phyloP scores from a whole-genome alignment of 495 filamentous ascomycete species.

The Ramalina peruviana region DNA sequence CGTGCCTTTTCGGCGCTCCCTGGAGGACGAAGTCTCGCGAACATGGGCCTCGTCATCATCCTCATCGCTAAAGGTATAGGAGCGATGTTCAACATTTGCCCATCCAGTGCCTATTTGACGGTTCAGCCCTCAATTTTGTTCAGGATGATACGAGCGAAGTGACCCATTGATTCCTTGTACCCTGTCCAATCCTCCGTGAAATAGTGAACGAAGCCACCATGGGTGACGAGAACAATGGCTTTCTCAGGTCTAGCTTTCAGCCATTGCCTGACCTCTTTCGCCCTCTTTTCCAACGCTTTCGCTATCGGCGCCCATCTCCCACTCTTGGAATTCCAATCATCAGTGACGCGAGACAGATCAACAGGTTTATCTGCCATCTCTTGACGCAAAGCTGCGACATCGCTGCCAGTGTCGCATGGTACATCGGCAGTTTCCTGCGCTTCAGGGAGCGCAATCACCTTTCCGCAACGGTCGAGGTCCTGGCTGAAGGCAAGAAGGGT shows the following conservation, averaged over 20 bases:
- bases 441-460: slow-evolving; percentile 59
- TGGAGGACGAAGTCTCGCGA: slow-evolving; percentile 48
- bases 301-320: slow-evolving; percentile 46
- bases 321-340: slow-evolving; percentile 60
- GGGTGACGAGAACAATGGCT: slow-evolving; percentile 59
- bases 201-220: slow-evolving; percentile 61
- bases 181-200: slow-evolving; percentile 75
- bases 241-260: slow-evolving; percentile 42
- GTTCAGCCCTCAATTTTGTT: slow-evolving; percentile 1
- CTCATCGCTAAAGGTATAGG: slow-evolving; percentile 50
- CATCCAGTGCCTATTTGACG: slow-evolving; percentile 56
- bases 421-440: slow-evolving; percentile 66
- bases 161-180: slow-evolving; percentile 15
- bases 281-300: slow-evolving; percentile 45
- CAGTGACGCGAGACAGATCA: slow-evolving; percentile 43
- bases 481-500: slow-evolving; percentile 56
- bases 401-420: slow-evolving; percentile 67
- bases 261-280: slow-evolving; percentile 51
- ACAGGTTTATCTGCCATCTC: slow-evolving; percentile 36
- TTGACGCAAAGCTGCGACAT: slow-evolving; percentile 33
- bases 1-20: slow-evolving; percentile 39
- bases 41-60: slow-evolving; percentile 42
- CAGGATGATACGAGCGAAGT: not conserved
- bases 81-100: slow-evolving; percentile 70
- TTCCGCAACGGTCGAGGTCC: slow-evolving; percentile 32